Evolutionary conservation across 108 stramenopile species (phyloP), one percentile per base, ranked within the genome.

Genomic region (Fragilariopsis cylindrus): DNA sequence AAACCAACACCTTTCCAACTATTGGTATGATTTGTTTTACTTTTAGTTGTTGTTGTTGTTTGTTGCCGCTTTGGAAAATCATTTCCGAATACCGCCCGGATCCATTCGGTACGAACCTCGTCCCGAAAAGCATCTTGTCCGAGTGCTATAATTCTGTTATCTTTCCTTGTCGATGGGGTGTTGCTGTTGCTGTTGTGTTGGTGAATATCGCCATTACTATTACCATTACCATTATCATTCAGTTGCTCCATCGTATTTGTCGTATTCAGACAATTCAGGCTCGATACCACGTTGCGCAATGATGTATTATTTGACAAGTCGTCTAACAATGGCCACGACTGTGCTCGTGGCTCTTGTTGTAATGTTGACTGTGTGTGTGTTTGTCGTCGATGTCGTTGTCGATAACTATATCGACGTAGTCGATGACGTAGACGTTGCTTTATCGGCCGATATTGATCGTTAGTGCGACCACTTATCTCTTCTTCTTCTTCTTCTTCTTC

Each of bases 81-180:
- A n/a, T 30, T 60, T 46, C 92, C 92, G 73, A 93, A 93, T 4
- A 91, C 75, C 47, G 92, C 92, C 74, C 91, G 84, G 47, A 91
- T 85, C 90, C 90, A 93, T 70, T 88, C 88, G 47, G 82, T 60
- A 16, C 78, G 67, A 18, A 68, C 67, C 48, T 52, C 67, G 4
- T 68, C 49, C 42, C 67, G 67, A 40, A 68, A 68, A 0, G 67
- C 30, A 30, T 48, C 30, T n/a, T 21, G 4, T 68, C 40, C 48
- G 39, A 52, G 67, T 40, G n/a, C 40, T 12, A 60, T 9, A 60
- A 21, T 40, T 2, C 30, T 30, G 30, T 30, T 30, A 30, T 30
- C 2, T 21, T 16, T 60, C 58, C 41, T 60, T 9, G 16, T 60
- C 19, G 58, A 21, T 6, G 58, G 21, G 11, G 62, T 9, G 13